Evolutionary conservation across 2,329 filamentous ascomycete species (phyloP).

Genomic region (Passalora sequoiae): DNA sequence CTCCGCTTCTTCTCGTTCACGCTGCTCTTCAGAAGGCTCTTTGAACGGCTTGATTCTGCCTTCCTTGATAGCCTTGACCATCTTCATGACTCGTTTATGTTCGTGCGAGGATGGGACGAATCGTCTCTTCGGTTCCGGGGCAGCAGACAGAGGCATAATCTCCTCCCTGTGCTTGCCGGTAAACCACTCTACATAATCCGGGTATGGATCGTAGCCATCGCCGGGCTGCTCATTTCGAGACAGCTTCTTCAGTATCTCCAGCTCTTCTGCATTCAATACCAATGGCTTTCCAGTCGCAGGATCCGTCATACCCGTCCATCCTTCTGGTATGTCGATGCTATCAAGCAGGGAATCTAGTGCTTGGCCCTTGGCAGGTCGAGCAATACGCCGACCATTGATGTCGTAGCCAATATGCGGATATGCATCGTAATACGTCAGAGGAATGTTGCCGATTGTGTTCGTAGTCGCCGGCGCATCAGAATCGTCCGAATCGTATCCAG

Average conservation of each 20-base stretch:
- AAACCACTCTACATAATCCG: conserved; percentile 90
- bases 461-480: conserved; percentile 70
- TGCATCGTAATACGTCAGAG: conserved; percentile 89
- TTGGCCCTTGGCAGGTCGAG: conserved; percentile 89
- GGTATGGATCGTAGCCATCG: conserved; percentile 89
- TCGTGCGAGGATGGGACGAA: conserved; percentile 97
- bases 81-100: conserved; percentile 91
- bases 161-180: conserved; percentile 75
- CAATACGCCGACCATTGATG: conserved; percentile 97
- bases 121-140: conserved; percentile 90
- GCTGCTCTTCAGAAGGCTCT: conserved; percentile 60
- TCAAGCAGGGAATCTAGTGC: conserved; percentile 90
- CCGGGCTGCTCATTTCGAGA: conserved; percentile 83
- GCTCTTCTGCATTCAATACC: conserved; percentile 77
- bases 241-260: conserved; percentile 81
- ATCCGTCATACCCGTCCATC: conserved; percentile 94
- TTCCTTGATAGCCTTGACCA: conserved; percentile 91
- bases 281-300: conserved; percentile 89
- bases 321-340: conserved; percentile 93
- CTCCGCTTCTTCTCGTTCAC: conserved; percentile 58
- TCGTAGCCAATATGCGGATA: conserved; percentile 98
- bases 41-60: conserved; percentile 90
- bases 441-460: conserved; percentile 95
- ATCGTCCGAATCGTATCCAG: conserved; percentile 93
- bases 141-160: conserved; percentile 89